These are phyloP conservation scores for Plantago ovata DNA, from an alignment of 257 asterid genomes.

Conservation along the genomic window DNA sequence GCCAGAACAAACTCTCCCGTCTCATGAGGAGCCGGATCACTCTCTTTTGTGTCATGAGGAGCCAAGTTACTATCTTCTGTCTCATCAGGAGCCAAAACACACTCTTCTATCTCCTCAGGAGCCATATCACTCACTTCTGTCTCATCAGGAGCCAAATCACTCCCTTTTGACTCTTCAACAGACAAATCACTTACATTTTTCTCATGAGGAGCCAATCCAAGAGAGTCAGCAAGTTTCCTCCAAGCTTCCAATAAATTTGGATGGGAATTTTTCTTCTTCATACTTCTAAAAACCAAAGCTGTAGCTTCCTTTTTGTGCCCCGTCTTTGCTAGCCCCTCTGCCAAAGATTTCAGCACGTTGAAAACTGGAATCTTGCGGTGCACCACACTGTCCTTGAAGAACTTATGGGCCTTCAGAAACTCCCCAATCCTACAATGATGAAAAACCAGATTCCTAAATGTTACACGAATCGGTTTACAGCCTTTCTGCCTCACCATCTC, in stretches of 20 bases:
- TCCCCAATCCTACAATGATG: constrained; percentile 50
- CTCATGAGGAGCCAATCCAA: constrained; percentile 42
- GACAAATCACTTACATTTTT: too few species aligned
- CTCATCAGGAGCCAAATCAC: too few species aligned
- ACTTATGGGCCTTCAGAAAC: constrained; percentile 47
- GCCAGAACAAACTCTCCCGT: too few species aligned
- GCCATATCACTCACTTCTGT: too few species aligned
- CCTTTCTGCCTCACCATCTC: too few species aligned
- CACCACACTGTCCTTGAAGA: constrained; percentile 60
- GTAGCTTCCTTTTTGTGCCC: constrained; percentile 45
- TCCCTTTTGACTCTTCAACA: too few species aligned
- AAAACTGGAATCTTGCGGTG: constrained; percentile 67
- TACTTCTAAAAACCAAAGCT: constrained; percentile 49
- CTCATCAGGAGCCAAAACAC: too few species aligned
- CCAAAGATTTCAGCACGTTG: constrained; percentile 57
- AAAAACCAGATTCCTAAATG: constrained; percentile 62
- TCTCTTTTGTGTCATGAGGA: too few species aligned
- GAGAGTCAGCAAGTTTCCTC: constrained; percentile 50
- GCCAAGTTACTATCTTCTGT: too few species aligned
- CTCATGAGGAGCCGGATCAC: too few species aligned
- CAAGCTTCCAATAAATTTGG: constrained; percentile 57
- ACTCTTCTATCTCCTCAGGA: too few species aligned
- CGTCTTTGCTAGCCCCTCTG: constrained; percentile 47
- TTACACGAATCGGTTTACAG: constrained; percentile 62
- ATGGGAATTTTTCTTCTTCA: constrained; percentile 62